phyloP scores from a whole-genome alignment of 192 early-diverging fungal species.

The Piromyces finnis region DNA sequence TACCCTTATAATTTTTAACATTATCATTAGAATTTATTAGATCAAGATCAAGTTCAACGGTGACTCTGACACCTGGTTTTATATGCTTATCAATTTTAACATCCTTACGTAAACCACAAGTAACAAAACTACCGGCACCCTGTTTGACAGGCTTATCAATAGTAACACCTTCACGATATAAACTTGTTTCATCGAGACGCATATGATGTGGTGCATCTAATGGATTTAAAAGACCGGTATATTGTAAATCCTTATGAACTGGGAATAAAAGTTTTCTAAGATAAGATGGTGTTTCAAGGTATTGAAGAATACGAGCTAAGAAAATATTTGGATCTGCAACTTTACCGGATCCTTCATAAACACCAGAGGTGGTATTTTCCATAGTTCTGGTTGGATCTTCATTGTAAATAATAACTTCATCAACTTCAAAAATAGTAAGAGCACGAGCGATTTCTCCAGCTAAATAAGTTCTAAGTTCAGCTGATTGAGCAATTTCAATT shows the following conservation, averaged over 20 bases:
- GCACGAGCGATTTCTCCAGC: conserved; percentile 49
- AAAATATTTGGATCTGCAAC: conserved; percentile 36
- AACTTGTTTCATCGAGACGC: conserved; percentile 30
- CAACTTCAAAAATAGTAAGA: conserved; percentile 34
- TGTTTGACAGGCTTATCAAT: conserved; percentile 7
- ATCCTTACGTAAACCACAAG: conserved; percentile 22
- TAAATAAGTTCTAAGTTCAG: conserved; percentile 48
- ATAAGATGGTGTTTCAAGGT: conserved; percentile 52
- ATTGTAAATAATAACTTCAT: conserved; percentile 50
- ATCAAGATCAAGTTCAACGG: conserved; percentile 20
- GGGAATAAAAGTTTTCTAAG: conserved; percentile 46
- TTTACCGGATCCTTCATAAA: conserved; percentile 11
- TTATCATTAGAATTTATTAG: neutral
- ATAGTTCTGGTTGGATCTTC: conserved; percentile 13
- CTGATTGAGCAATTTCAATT: conserved; percentile 34
- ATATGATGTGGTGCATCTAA: conserved; percentile 51
- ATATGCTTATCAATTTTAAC: conserved; percentile 29
- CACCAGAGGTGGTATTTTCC: conserved; percentile 5
- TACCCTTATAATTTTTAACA: conserved; percentile 16
- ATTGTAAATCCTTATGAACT: conserved; percentile 41
- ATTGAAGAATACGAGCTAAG: conserved; percentile 43
- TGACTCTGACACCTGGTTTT: conserved; percentile 37
- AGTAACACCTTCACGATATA: conserved; percentile 41
- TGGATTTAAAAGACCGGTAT: conserved; percentile 39
- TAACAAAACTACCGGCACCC: conserved; percentile 17